Base-by-base conservation (phyloP, 2,329 filamentous ascomycete genomes). In the Penicillium concentricum region DNA sequence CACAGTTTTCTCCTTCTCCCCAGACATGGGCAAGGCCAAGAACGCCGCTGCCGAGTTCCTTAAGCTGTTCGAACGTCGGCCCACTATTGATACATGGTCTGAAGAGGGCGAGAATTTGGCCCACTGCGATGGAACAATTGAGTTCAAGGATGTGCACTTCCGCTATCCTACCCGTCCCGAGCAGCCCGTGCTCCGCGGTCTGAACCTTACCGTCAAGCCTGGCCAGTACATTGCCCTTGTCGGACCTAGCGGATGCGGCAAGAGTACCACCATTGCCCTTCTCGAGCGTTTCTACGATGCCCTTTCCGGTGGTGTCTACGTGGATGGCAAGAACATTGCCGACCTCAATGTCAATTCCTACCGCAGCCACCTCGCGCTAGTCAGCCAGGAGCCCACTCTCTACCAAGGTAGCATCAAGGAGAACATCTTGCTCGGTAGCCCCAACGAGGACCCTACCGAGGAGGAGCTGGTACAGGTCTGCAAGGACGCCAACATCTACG, bases 221-320 rank as follows among this genome's bases (percentile, higher is more conserved):
- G 77, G 77, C 13, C 76, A 80, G 60, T 79, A 79, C 60, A 67
- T 80, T 73, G 94, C 93, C 0, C 83, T 97, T 2, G 94, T 97
- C 9, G 94, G 94, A n/a, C 89, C 93, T 0, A 94, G 89, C 44
- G 93, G 94, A 3, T 96, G 92, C 69, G 94, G 94, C 56, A 97
- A 99, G 79, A 91, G 87, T 48, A 97, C 94, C 0, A 95, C 92
- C 0, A 96, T 97, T 70, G 89, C 91, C 4, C 82, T 97, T 4
- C 80, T 97, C 32, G 93, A 97, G 73, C 89, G 94, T 34, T 97
- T 97, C 78, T 97, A 97, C 71, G 92, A 97, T 66, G 90, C 92
- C 0, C 81, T 94, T 0, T 82, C 85, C 0, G 94, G 94, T 13
- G 87, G 87, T 15, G 82, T 99, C 34, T 90, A 86, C 57, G 81